phyloP scores from a whole-genome alignment of 2,329 filamentous ascomycete genomes.

The Didymella pinodella region DNA sequence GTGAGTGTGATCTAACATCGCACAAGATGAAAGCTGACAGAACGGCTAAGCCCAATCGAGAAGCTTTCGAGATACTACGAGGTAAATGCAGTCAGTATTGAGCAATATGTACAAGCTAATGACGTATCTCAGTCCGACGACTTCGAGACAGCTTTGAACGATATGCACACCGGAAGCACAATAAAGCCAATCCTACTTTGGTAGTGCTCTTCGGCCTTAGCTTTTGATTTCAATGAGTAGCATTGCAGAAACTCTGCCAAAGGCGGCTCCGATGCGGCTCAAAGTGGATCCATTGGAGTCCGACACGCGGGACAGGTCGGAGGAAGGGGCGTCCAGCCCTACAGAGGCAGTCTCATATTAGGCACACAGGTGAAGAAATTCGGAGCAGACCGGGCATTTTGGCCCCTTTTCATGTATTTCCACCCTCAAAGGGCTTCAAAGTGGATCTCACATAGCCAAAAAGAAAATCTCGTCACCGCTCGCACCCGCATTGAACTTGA shows the following conservation, averaged over 20 bases:
- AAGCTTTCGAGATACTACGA: slow-evolving; percentile 14
- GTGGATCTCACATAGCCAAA: slow-evolving; percentile 14
- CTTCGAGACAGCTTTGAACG: slow-evolving; percentile 52
- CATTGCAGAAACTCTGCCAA: not conserved
- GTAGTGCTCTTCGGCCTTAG: slow-evolving; percentile 25
- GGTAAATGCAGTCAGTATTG: not conserved
- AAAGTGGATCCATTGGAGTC: slow-evolving; percentile 13
- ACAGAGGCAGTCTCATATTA: not conserved
- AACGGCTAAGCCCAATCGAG: slow-evolving; percentile 6
- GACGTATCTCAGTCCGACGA: slow-evolving; percentile 46
- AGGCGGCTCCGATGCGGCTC: slow-evolving; percentile 9
- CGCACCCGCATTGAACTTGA: slow-evolving; percentile 6
- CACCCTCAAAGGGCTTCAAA: slow-evolving; percentile 6
- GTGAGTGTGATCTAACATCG: slow-evolving; percentile 12
- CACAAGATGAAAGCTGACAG: not conserved
- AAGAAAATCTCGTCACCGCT: slow-evolving; percentile 15
- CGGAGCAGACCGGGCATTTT: slow-evolving; percentile 1
- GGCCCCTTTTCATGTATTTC: not conserved
- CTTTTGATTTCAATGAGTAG: not conserved
- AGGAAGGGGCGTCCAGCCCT: not conserved
- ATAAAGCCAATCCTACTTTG: slow-evolving; percentile 56
- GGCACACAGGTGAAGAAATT: slow-evolving; percentile 11
- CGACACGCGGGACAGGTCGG: slow-evolving; percentile 5
- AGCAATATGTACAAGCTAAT: not conserved
- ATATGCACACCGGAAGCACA: slow-evolving; percentile 53